These are phyloP conservation scores for Geotrichum reessii DNA, from an alignment of 1,139 yeast genomes.

Conservation along the genomic window DNA sequence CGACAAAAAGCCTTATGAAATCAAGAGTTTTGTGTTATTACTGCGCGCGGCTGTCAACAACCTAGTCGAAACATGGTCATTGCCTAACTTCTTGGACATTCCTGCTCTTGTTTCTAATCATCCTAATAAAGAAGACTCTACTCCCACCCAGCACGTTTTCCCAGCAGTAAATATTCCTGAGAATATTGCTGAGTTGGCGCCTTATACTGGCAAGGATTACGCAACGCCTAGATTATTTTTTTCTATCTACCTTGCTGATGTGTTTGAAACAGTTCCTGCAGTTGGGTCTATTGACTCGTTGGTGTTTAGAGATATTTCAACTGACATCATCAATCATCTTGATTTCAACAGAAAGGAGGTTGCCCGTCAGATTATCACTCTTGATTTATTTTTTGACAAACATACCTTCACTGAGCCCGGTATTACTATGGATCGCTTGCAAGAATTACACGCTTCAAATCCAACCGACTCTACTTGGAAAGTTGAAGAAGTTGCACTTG, in stretches of 20 bases:
- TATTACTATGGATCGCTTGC: constrained; percentile 68
- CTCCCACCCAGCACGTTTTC: constrained; percentile 34
- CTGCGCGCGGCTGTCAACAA: constrained; percentile 45
- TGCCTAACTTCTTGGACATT: constrained; percentile 12
- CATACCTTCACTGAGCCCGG: constrained; percentile 79
- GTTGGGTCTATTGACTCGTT: constrained; percentile 54
- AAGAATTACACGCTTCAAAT: constrained; percentile 38
- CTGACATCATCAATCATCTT: constrained; percentile 69
- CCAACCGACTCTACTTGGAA: constrained; percentile 60
- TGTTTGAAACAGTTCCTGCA: constrained; percentile 69
- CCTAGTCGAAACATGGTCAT: constrained; percentile 14
- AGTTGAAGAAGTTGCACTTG: constrained; percentile 84
- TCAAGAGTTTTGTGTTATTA: constrained; percentile 47
- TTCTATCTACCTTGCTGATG: constrained; percentile 55
- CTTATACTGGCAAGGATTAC: constrained; percentile 17
- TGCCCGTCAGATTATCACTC: constrained; percentile 70
- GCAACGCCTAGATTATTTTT: constrained; percentile 54
- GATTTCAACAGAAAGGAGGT: constrained; percentile 89
- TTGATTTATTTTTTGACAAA: constrained; percentile 67
- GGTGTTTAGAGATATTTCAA: constrained; percentile 66
- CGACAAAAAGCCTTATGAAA: constrained; percentile 48
- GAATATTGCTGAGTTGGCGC: constrained; percentile 19
- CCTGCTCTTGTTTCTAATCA: constrained; percentile 12
- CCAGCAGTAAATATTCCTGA: constrained; percentile 35
- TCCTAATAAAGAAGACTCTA: constrained; percentile 24